Conservation (phyloP, 1,284 basidiomycete species). For the Puccinia coronata region DNA sequence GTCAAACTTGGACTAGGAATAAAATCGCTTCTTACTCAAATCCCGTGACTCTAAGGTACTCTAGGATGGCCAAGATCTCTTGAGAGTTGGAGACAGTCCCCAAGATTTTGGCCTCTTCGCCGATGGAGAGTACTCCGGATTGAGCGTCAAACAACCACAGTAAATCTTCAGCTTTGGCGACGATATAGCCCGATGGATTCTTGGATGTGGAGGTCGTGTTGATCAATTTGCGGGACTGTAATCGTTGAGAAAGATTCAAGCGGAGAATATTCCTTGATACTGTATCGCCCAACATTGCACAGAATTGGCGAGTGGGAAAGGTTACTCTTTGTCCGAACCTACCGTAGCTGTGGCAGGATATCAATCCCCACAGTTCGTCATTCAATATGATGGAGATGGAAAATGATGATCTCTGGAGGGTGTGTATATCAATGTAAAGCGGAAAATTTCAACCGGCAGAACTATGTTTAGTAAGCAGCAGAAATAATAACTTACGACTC, state of each 20-base stretch:
- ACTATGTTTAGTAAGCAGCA: constrained; percentile 7
- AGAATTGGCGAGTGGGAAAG: constrained; percentile 57
- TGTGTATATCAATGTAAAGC: constrained; percentile 31
- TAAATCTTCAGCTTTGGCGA: constrained; percentile 81
- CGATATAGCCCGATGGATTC: constrained; percentile 79
- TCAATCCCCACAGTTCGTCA: constrained; percentile 78
- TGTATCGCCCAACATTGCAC: constrained; percentile 73
- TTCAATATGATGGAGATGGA: constrained; percentile 76
- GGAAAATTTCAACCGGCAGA: constrained; percentile 7
- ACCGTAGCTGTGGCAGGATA: constrained; percentile 81
- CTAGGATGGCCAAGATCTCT: constrained; percentile 78
- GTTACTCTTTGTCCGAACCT: constrained; percentile 63
- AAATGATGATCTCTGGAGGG: constrained; percentile 58
- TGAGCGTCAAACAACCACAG: constrained; percentile 81
- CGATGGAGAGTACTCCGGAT: constrained; percentile 79
- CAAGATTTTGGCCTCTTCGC: constrained; percentile 80
- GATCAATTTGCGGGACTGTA: constrained; percentile 78
- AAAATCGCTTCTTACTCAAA: constrained; percentile 65
- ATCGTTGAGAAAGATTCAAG: constrained; percentile 74
- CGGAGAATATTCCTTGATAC: constrained; percentile 82
- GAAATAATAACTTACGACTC: constrained; percentile 61
- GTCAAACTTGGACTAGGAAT: not conserved
- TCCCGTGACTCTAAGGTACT: constrained; percentile 77
- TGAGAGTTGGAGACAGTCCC: constrained; percentile 79
- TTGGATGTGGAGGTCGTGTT: constrained; percentile 73